Evolutionary conservation across 2,329 filamentous ascomycete genomes (phyloP), one percentile per base, ranked within the genome.

Genomic region (Hymenoscyphus scutula): DNA sequence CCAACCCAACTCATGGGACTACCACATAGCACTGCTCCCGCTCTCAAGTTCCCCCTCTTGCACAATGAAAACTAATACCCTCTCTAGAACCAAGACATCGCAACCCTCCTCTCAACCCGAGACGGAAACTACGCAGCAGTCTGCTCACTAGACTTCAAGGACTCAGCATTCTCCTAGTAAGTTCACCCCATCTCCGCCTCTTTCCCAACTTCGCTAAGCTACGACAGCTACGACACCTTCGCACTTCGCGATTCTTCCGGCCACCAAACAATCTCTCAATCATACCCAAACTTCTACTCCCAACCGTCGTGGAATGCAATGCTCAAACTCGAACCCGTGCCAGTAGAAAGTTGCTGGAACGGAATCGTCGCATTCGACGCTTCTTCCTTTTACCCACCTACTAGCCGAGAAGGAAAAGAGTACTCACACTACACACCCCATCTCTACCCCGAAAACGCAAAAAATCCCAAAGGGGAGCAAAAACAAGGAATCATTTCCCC

Each of bases 251-350:
- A 88, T 67, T 75, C 74, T 5, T 73, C 77, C 3, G 84, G 84
- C 2, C 73, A 80, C 54, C 77, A 81, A 45, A 78, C 83, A 15
- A 69, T 82, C 7, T 83, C 81, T 74, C 77, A 79, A 64, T 81
- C 77, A 2, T 88, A 84, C 81, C 86, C 86, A 1, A 88, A 83
- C 70, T 88, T 88, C 65, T 74, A 77, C 30, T 78, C 80, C 1
- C 64, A 73, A 27, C 65, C 61, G 2, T 88, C 86, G 5, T 78
- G 84, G 23, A 73, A 81, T 55, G 82, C 84, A 0, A 74, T 89
- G 25, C 79, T 83, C 54, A 74, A 73, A 5, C 79, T 83, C 67
- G 66, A 71, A 3, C 80, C 82, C 0, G 76, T 84, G 0, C 82
- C 82, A 0, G 83, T 86, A 0, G 69, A 74, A 13, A 81, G 80